A percentile compares a stretch with the other conserved stretches of the same genome.
phyloP scores from a whole-genome alignment of 2,329 filamentous ascomycete species.

The Botrytis byssoidea region DNA sequence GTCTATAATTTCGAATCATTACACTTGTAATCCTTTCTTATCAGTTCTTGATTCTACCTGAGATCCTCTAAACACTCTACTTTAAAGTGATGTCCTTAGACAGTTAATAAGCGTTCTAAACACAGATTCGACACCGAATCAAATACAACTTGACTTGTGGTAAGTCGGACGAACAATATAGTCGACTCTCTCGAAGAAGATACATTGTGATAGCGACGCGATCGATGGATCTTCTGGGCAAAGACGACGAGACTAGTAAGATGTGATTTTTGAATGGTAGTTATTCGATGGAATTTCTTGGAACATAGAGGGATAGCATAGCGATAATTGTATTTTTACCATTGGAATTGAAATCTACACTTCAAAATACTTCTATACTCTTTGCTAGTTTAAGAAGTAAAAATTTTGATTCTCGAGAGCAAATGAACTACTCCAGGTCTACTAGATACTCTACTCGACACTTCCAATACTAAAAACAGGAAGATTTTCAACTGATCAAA shows the following conservation, averaged over 20 bases:
- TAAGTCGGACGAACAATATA: background rate
- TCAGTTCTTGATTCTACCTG: background rate
- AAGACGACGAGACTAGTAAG: too few relatives aligned
- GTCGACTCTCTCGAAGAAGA: background rate
- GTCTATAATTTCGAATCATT: background rate
- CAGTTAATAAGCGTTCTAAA: background rate
- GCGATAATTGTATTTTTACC: background rate
- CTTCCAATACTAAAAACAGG: background rate
- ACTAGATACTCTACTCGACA: background rate
- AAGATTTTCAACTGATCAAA: background rate
- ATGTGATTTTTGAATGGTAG: background rate
- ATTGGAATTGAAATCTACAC: background rate
- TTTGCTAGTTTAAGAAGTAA: background rate
- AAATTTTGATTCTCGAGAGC: background rate
- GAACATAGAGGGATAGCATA: background rate
- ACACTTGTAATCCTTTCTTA: background rate
- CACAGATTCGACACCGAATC: too few relatives aligned
- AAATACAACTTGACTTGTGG: background rate
- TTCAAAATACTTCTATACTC: background rate
- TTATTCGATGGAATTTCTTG: background rate
- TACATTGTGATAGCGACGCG: background rate
- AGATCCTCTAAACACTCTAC: background rate
- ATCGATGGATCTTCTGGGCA: background rate
- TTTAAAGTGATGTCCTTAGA: background rate
- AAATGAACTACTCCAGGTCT: background rate